Percentiles rank a stretch among this genome's conserved stretches.
phyloP scores from a whole-genome alignment of 176 grass and related monocot species.

The Hsuehochloa calcarea region DNA sequence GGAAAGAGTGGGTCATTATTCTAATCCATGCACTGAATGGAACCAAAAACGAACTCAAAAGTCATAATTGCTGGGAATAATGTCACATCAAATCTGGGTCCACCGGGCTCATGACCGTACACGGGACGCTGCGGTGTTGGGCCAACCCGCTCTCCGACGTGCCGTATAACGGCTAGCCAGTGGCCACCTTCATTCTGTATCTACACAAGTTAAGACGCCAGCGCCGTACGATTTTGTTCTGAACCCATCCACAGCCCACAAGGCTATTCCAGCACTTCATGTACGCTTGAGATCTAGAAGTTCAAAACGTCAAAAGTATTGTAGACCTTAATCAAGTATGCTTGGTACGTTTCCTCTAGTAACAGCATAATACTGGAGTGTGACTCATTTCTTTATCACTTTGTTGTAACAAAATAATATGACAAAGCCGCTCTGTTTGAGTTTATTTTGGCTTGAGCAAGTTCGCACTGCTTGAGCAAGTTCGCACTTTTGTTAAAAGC shows the following conservation, averaged over 20 bases:
- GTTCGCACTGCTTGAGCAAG: no score
- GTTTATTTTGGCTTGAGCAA: no score
- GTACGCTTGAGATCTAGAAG: background rate
- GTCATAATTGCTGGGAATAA: constrained; percentile 34
- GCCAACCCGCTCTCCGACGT: constrained; percentile 32
- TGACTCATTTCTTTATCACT: no score
- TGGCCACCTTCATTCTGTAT: background rate
- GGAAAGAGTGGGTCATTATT: background rate
- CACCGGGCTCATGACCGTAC: constrained; percentile 14
- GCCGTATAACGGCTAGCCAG: constrained; percentile 1
- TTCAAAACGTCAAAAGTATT: background rate
- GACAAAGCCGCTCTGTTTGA: no score
- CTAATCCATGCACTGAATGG: constrained; percentile 39
- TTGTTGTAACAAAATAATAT: no score
- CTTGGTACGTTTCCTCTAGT: no score
- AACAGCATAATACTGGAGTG: no score
- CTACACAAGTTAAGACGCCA: background rate
- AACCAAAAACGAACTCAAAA: constrained; percentile 34
- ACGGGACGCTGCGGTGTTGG: constrained; percentile 1
- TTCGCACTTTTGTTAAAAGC: no score
- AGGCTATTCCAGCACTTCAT: no score
- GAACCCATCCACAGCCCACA: no score
- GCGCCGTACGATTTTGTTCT: constrained; percentile 1
- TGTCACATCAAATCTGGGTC: constrained; percentile 9
- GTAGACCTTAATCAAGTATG: no score